These are phyloP conservation scores for Peziza echinospora DNA, from an alignment of 495 filamentous ascomycete species.

Conservation along the genomic window DNA sequence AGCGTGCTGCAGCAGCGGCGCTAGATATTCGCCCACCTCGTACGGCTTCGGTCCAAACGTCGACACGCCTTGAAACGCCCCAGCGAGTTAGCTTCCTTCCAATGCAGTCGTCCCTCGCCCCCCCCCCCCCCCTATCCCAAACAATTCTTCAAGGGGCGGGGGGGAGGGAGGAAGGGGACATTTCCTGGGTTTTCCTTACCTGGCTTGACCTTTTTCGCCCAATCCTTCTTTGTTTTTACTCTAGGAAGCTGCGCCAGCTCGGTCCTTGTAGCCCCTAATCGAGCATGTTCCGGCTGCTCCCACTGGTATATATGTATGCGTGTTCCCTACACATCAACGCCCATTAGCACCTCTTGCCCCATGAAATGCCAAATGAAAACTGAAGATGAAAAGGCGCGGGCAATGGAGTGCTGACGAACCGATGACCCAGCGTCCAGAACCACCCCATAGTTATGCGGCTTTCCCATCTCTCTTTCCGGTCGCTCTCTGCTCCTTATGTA, in stretches of 20 bases:
- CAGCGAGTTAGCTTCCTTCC: not conserved
- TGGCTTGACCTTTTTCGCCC: constrained; percentile 83
- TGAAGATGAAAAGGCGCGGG: constrained; percentile 3
- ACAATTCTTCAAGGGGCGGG: too few species aligned
- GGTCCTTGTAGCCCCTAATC: constrained; percentile 33
- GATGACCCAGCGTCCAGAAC: constrained; percentile 51
- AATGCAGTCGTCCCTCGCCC: too few species aligned
- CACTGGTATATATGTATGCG: constrained; percentile 85
- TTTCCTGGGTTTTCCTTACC: constrained; percentile 26
- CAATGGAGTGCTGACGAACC: constrained; percentile 22
- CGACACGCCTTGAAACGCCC: constrained; percentile 41
- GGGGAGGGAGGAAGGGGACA: too few species aligned
- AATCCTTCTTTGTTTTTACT: constrained; percentile 60
- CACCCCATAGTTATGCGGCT: constrained; percentile 34
- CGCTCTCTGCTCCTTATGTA: too few species aligned
- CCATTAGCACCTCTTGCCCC: constrained; percentile 20
- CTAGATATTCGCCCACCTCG: constrained; percentile 64
- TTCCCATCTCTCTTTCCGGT: not conserved
- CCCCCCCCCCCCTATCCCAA: too few species aligned
- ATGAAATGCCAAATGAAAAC: constrained; percentile 1
- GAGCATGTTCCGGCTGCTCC: constrained; percentile 51
- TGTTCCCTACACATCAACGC: constrained; percentile 35
- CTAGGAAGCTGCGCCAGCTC: constrained; percentile 52
- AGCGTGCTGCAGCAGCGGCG: constrained; percentile 61
- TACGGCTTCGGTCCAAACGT: constrained; percentile 61